phyloP scores from a whole-genome alignment of 2,329 filamentous ascomycete species.

The Paecilomyces formosus region DNA sequence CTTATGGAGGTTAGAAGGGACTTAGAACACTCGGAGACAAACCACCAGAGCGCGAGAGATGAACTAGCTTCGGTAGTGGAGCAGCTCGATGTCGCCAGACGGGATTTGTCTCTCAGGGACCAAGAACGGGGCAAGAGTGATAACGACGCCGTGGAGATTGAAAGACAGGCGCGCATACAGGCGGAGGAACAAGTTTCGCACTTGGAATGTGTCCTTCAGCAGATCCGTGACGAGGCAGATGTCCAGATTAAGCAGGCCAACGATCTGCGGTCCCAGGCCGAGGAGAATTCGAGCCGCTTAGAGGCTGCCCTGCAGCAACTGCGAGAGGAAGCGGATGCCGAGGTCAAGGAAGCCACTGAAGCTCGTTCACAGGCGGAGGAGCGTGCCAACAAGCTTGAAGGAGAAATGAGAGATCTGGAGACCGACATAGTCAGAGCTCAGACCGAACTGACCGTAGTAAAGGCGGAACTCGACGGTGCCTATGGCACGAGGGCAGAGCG shows the following conservation, averaged over 20 bases:
- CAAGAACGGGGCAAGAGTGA: slow-evolving; percentile 24
- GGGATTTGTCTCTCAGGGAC: slow-evolving; percentile 26
- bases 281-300: slow-evolving; percentile 17
- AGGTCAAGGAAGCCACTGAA: slow-evolving; percentile 20
- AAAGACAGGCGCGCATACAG: slow-evolving; percentile 20
- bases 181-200: slow-evolving; percentile 24
- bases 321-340: slow-evolving; percentile 23
- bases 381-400: slow-evolving; percentile 34
- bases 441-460: slow-evolving; percentile 80
- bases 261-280: slow-evolving; percentile 12
- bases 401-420: slow-evolving; percentile 50
- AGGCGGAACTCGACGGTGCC: slow-evolving; percentile 86
- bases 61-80: slow-evolving; percentile 35
- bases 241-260: slow-evolving; percentile 11
- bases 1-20: slow-evolving; percentile 58
- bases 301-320: slow-evolving; percentile 25
- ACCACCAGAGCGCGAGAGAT: slow-evolving; percentile 30
- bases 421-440: slow-evolving; percentile 58
- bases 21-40: slow-evolving; percentile 46
- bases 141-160: slow-evolving; percentile 17
- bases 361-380: slow-evolving; percentile 26
- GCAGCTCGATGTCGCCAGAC: slow-evolving; percentile 35
- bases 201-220: slow-evolving; percentile 48
- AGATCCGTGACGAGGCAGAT: slow-evolving; percentile 14
- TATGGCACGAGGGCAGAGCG: slow-evolving; percentile 71